Conservation (phyloP, 768 basidiomycete species). For the Galerina sulciceps region DNA sequence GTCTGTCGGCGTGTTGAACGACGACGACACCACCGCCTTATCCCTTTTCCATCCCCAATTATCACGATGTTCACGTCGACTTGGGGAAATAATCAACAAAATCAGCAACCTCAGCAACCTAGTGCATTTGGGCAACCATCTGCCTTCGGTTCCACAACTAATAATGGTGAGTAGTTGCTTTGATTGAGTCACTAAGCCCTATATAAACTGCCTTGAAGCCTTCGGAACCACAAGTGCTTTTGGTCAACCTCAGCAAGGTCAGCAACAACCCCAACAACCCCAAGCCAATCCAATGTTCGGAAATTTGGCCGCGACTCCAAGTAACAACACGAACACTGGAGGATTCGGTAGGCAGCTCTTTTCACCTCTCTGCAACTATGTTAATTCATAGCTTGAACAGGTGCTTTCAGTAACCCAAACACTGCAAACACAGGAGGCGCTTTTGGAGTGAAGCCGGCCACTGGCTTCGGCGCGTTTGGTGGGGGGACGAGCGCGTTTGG, state of each 20-base stretch:
- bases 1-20: conserved; percentile 16
- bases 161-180: conserved; percentile 40
- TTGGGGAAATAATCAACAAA: conserved; percentile 72
- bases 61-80: conserved; percentile 71
- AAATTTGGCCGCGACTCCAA: conserved; percentile 44
- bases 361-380: conserved; percentile 15
- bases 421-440: conserved; percentile 43
- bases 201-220: conserved; percentile 39
- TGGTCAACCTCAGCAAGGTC: conserved; percentile 54
- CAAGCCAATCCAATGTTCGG: conserved; percentile 85
- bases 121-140: conserved; percentile 69
- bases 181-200: conserved; percentile 25
- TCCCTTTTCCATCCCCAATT: conserved; percentile 13
- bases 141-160: conserved; percentile 32
- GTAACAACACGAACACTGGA: conserved; percentile 32
- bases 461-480: conserved; percentile 80
- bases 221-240: conserved; percentile 63
- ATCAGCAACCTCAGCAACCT: conserved; percentile 62
- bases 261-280: conserved; percentile 61
- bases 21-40: conserved; percentile 25
- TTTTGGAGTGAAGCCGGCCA: conserved; percentile 73
- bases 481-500: conserved; percentile 62
- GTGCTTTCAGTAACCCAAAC: conserved; percentile 47
- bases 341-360: conserved; percentile 49
- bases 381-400: conserved; percentile 31